Evolutionary conservation across 345 rosid species (phyloP), one percentile per base, ranked within the genome.

Genomic region (Boechera retrofracta): DNA sequence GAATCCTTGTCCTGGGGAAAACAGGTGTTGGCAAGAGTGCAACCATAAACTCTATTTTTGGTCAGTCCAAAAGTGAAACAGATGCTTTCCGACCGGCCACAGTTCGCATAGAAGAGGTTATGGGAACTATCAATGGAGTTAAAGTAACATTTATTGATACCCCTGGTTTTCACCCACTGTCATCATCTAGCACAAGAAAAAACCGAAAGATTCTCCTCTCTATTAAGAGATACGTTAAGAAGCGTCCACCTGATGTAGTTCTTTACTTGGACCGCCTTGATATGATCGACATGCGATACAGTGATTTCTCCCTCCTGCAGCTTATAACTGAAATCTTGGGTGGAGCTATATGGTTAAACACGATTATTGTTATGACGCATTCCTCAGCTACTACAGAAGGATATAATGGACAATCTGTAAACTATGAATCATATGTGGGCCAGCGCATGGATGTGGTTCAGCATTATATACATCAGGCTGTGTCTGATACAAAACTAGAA

Each of bases 11-110:
- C 65, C 73, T 95, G 16, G 98, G 99, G 59, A 95, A 84, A 85
- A 88, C 99, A n/a, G 97, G 98, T 12, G 95, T 92, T 32, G 96
- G 99, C 79, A 95, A 95, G 87, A 95, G 98, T 80, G 97, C 99
- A 44, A 95, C 99, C 42, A 88, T 89, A 83, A 95, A 95, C 82
- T 90, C 99, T 6, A 79, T 95, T 15, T 86, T 92, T 49, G 89
- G 85, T 79, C 90, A 92, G 79, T 64, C 80, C 21, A 92, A 83
- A 83, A 81, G 90, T 8, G 74, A 73, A 77, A 95, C 97, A 29
- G 76, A 83, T 80, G 99, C 99, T 60, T 95, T 92, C 85, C 80
- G 64, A 62, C 96, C 97, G 7, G 87, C 88, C 58, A 95, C 98
- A 7, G 72, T 84, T 60, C 35, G 32, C 74, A 86, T 95, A 71